A percentile compares a stretch with the other conserved stretches of the same genome.
Evolutionary conservation across 2,329 filamentous ascomycete species (phyloP).

Genomic region (Trichoderma atroviride): DNA sequence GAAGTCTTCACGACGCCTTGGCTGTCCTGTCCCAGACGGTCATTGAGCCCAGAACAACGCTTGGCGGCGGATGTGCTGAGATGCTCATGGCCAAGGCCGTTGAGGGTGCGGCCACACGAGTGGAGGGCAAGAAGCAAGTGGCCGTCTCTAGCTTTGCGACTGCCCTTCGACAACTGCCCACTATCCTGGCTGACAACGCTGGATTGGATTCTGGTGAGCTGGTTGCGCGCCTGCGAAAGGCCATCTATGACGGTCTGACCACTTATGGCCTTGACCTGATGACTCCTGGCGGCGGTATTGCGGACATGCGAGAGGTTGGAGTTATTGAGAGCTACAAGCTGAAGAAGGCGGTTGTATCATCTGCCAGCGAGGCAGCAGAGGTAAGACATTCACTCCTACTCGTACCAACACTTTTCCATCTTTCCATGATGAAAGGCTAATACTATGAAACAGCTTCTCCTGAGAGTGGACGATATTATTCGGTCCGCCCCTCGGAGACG

Average conservation of each 20-base stretch:
- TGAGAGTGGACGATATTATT: slow-evolving; percentile 98
- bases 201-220: slow-evolving; percentile 94
- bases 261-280: slow-evolving; percentile 88
- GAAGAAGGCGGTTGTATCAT: slow-evolving; percentile 96
- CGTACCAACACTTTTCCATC: too few relatives aligned
- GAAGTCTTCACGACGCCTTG: slow-evolving; percentile 92
- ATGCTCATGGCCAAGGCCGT: slow-evolving; percentile 99
- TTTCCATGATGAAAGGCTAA: background rate
- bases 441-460: slow-evolving; percentile 64
- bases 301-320: slow-evolving; percentile 93
- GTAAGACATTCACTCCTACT: slow-evolving; percentile 53
- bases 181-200: slow-evolving; percentile 95
- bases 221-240: slow-evolving; percentile 86
- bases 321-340: slow-evolving; percentile 99
- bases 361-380: slow-evolving; percentile 94
- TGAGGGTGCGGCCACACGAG: slow-evolving; percentile 87
- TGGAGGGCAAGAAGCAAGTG: slow-evolving; percentile 94
- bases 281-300: slow-evolving; percentile 86
- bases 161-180: slow-evolving; percentile 89
- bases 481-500: slow-evolving; percentile 76
- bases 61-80: slow-evolving; percentile 94
- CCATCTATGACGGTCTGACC: slow-evolving; percentile 91
- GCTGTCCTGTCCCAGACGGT: slow-evolving; percentile 97
- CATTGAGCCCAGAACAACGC: slow-evolving; percentile 87
- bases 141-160: slow-evolving; percentile 88